Evolutionary conservation across 441 rosid genomes (phyloP), one percentile per base, ranked within the genome.

Genomic region (Metrosideros polymorpha): DNA sequence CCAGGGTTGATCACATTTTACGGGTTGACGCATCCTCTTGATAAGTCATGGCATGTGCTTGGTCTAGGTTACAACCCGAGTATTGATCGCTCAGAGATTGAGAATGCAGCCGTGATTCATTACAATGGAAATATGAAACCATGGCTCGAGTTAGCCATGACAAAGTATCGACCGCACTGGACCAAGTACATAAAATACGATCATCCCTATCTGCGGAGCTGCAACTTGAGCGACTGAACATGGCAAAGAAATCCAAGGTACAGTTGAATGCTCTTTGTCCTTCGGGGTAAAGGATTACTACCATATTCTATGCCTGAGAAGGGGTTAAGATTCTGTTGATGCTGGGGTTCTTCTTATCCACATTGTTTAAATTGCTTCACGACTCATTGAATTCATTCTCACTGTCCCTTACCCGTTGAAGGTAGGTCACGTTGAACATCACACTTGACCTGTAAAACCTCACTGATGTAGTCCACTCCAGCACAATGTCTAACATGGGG

Each of bases 121-220:
- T 97, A 97, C 86, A 97, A 97, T 52, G 99, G 99, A 86, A 97
- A 97, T 92, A 97, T 97, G 99, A 97, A 97, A 91, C 99, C 99
- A 1, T 97, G 99, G 99, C 92, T 97, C 85, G 99, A 97, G 93
- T 88, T 97, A 83, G 98, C 98, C 9, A 96, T 97, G 99, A 92
- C 99, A 55, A 97, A 95, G 86, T 97, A 97, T 85, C 93, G 99
- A 85, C 87, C 94, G 14, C 95, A 93, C 88, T 97, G 99, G 99
- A 93, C 95, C 86, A 96, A 93, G 90, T 95, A 95, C 90, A 92
- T 97, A 86, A 98, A 95, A 89, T 95, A 90, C 84, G 94, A 94
- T 87, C 98, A 98, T 91, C 98, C 97, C 17, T 96, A 94, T 87
- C 89, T 98, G 82, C 93, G 95, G 87, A 90, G 66, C 91, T 98